Evolutionary conservation across 495 filamentous ascomycete species (phyloP).

Genomic region (Aspergillus hancockii): DNA sequence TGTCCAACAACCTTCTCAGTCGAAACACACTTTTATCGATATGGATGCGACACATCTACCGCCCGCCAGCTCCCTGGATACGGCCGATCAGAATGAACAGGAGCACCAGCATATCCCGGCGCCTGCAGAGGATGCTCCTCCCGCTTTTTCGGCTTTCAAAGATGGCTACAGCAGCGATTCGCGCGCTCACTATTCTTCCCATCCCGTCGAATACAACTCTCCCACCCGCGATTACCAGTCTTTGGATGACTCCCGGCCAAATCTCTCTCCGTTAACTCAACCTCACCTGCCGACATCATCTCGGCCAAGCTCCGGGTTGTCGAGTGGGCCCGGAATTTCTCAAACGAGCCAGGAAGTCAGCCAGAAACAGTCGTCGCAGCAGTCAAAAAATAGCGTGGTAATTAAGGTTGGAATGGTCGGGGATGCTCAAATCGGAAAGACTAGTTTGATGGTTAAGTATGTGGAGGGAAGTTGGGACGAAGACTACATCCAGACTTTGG

Average conservation of each 20-base stretch:
- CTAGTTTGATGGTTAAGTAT: slow-evolving; percentile 98
- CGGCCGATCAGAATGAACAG: slow-evolving; percentile 27
- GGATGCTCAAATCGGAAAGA: slow-evolving; percentile 98
- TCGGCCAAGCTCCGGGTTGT: slow-evolving; percentile 52
- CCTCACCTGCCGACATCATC: slow-evolving; percentile 46
- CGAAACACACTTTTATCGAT: not conserved
- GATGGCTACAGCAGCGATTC: slow-evolving; percentile 49
- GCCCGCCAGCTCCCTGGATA: slow-evolving; percentile 23
- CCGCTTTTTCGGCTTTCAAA: slow-evolving; percentile 25
- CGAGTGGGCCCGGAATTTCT: slow-evolving; percentile 44
- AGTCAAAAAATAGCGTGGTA: slow-evolving; percentile 81
- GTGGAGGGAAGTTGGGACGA: slow-evolving; percentile 99
- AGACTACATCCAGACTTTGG: slow-evolving; percentile 98
- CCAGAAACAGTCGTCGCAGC: slow-evolving; percentile 42
- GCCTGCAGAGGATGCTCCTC: slow-evolving; percentile 34
- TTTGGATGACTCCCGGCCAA: slow-evolving; percentile 43
- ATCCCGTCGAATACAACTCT: slow-evolving; percentile 44
- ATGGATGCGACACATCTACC: slow-evolving; percentile 25
- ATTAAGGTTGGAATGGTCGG: slow-evolving; percentile 99
- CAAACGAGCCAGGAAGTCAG: slow-evolving; percentile 46
- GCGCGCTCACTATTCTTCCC: slow-evolving; percentile 45
- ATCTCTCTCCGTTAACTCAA: slow-evolving; percentile 42
- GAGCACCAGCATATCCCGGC: slow-evolving; percentile 30
- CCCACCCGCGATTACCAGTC: slow-evolving; percentile 42
- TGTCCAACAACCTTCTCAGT: slow-evolving; percentile 1